Conservation (phyloP, 768 basidiomycete genomes). For the Asterophora lycoperdoides region DNA sequence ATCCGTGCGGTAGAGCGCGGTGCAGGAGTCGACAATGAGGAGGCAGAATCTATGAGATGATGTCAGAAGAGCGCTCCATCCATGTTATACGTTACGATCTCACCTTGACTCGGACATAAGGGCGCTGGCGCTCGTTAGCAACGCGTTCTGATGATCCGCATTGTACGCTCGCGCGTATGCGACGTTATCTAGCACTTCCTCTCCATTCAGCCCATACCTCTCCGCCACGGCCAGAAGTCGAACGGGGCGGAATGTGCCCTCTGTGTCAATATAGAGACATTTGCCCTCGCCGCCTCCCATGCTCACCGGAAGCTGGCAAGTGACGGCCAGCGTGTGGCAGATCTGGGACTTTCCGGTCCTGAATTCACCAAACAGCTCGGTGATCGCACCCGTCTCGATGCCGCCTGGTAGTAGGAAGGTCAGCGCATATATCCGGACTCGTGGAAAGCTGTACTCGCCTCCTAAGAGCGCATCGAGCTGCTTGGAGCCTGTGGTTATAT, state of each 20-base stretch:
- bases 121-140: slow-evolving; percentile 91
- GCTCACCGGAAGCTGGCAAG: slow-evolving; percentile 92
- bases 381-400: slow-evolving; percentile 97
- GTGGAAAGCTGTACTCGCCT: slow-evolving; percentile 41
- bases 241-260: slow-evolving; percentile 97
- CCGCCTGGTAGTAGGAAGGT: slow-evolving; percentile 53
- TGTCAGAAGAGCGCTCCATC: slow-evolving; percentile 4
- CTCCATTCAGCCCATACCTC: slow-evolving; percentile 93
- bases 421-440: slow-evolving; percentile 4
- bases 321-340: slow-evolving; percentile 96
- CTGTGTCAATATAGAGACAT: slow-evolving; percentile 98
- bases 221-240: slow-evolving; percentile 93
- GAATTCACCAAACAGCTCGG: slow-evolving; percentile 98
- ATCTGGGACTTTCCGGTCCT: slow-evolving; percentile 97
- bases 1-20: slow-evolving; percentile 92
- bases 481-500: slow-evolving; percentile 95
- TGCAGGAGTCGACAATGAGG: slow-evolving; percentile 94
- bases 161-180: slow-evolving; percentile 99
- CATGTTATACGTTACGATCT: slow-evolving; percentile 11
- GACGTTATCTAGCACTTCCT: slow-evolving; percentile 97
- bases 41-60: slow-evolving; percentile 74
- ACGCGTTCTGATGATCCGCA: slow-evolving; percentile 91
- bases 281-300: slow-evolving; percentile 99
- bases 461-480: slow-evolving; percentile 94
- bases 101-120: slow-evolving; percentile 99